Percentiles rank a stretch among this genome's conserved stretches.
Evolutionary conservation across 2,329 filamentous ascomycete species (phyloP).

Genomic region (Fusarium odoratissimum): DNA sequence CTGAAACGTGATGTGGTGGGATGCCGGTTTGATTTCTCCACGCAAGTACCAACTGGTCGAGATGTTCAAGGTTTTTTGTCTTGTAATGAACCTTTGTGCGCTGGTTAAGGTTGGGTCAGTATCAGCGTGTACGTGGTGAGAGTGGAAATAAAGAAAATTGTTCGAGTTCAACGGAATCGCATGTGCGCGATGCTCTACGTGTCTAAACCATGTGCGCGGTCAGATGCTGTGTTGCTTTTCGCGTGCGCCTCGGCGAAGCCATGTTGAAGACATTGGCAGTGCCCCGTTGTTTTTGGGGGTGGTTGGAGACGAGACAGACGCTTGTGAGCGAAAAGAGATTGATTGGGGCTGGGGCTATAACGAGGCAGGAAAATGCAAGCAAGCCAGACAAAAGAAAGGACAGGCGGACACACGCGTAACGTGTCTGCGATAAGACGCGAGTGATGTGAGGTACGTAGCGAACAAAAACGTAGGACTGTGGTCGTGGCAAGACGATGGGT

Average conservation of each 20-base stretch:
- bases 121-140: constrained; percentile 2
- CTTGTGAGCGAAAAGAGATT: constrained; percentile 23
- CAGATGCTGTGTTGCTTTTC: constrained; percentile 30
- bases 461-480: constrained; percentile 3
- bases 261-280: constrained; percentile 13
- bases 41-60: constrained; percentile 27
- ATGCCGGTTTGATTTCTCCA: constrained; percentile 29
- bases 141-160: constrained; percentile 1
- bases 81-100: neutral
- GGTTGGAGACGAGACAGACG: constrained; percentile 25
- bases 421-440: constrained; percentile 16
- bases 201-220: constrained; percentile 26
- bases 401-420: constrained; percentile 15
- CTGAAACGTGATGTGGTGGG: constrained; percentile 21
- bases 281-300: constrained; percentile 35
- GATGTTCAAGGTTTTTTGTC: constrained; percentile 1
- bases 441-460: constrained; percentile 15
- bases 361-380: constrained; percentile 8
- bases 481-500: neutral
- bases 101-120: constrained; percentile 16
- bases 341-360: constrained; percentile 29
- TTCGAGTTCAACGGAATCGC: neutral
- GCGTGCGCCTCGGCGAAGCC: constrained; percentile 20
- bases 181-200: constrained; percentile 9
- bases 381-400: neutral